phyloP scores from a whole-genome alignment of 2,329 filamentous ascomycete species.

The Chrysoporthe austroafricana region DNA sequence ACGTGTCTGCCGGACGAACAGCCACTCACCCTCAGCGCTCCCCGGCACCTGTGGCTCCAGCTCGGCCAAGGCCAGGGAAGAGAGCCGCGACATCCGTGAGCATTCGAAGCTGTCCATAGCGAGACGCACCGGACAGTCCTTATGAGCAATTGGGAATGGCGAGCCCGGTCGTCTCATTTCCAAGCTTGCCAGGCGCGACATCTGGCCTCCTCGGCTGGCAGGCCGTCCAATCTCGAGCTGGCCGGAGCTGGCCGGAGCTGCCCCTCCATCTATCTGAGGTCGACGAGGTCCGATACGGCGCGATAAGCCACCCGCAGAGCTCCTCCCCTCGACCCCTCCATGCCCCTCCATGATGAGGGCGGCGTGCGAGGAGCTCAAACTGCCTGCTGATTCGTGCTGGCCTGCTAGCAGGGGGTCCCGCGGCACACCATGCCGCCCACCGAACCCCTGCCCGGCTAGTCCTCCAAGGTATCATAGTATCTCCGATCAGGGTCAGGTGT shows the following conservation, averaged over 20 bases:
- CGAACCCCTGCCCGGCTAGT: constrained; percentile 10
- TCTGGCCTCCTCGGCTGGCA: constrained; percentile 17
- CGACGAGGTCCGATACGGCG: constrained; percentile 11
- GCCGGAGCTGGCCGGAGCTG: constrained; percentile 16
- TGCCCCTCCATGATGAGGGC: constrained; percentile 25
- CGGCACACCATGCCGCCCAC: background rate
- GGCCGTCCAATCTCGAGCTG: constrained; percentile 21
- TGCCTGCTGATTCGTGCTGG: constrained; percentile 15
- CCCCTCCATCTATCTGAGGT: constrained; percentile 24
- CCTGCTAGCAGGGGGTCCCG: background rate
- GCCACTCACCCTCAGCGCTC: background rate
- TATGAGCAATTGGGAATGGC: constrained; percentile 24
- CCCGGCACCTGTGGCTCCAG: background rate
- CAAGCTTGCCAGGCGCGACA: constrained; percentile 19
- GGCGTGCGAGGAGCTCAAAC: constrained; percentile 16
- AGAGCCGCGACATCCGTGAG: background rate
- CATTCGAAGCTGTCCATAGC: background rate
- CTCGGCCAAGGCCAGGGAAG: background rate
- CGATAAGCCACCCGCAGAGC: constrained; percentile 21
- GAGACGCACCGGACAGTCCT: constrained; percentile 24
- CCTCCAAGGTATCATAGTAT: background rate
- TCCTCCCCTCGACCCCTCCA: constrained; percentile 26
- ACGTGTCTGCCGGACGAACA: background rate
- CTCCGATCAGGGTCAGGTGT: constrained; percentile 16
- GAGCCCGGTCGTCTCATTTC: constrained; percentile 13